Evolutionary conservation across 768 basidiomycete genomes (phyloP), one percentile per base, ranked within the genome.

Genomic region (Gloeostereum incarnatum): DNA sequence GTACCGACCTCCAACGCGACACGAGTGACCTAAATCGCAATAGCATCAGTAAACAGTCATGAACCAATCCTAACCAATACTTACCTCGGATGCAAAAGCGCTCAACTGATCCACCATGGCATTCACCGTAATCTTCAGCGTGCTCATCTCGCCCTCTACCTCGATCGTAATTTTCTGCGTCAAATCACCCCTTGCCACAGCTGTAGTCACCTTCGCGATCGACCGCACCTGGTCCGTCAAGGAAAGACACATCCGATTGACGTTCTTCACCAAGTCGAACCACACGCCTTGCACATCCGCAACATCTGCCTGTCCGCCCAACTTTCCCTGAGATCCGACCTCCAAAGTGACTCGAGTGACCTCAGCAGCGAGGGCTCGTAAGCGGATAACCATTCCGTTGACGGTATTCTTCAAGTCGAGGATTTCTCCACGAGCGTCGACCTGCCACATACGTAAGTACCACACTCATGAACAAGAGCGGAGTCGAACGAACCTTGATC

Each of bases 101-200:
- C 83, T 79, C 46, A 93, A 58, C 40, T 85, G 84, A 55, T 89
- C 88, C 55, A 93, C 88, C 91, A 96, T 96, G n/a, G 81, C 82
- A 51, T 93, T 93, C 46, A 90, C 85, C 8, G 86, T 89, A 16
- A 73, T 65, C 67, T 86, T 87, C 59, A 89, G 68, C 11, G 83
- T 83, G 11, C 72, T 72, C 80, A 94, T 93, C 52, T 94, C 91
- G 35, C 80, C 73, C 53, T 87, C 82, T 45, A 86, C 84, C 44
- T 82, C 78, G 44, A 97, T 91, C 50, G 89, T 84, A 52, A 97
- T 89, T 68, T 89, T 92, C 61, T 89, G 86, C 1, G 83, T 87
- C 65, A 91, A 65, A 54, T 97, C 90, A 23, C 92, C 92, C 31
- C 78, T 75, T 14, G 92, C 92, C 42, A 96, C 90, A 11, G 88